Base-by-base conservation (phyloP, 2,329 filamentous ascomycete genomes). In the Diaporthe citriasiana region DNA sequence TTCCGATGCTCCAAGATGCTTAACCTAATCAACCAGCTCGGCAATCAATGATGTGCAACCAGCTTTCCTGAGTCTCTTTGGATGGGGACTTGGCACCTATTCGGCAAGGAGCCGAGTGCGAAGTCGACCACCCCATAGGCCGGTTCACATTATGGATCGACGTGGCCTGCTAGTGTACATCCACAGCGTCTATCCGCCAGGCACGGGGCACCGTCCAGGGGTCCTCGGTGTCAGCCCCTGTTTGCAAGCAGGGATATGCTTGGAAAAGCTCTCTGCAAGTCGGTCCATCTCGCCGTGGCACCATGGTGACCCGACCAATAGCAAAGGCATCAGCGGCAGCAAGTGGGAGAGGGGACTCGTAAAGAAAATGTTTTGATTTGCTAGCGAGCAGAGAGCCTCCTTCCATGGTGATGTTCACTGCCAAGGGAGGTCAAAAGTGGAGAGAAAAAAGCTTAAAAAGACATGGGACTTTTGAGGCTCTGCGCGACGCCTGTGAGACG, bases 401-500 rank as follows among this genome's bases (percentile, higher is more conserved):
- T 9, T 50, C 40, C 59, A 42, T 5, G 33, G 51, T 57, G 30
- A 35, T 17, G 55, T 50, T 50, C 27, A 40, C 35, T 45, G 66
- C 30, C 1, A 35, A 33, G 22, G 53, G 42, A 27, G 17, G 38
- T 27, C 22, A 17, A 47, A 40, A 40, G 38, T 40, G 55, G 40
- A 51, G 55, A 40, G 8, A 9, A 59, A 9, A 59, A 71, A 60
- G 53, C 42, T 38, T 51, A 60, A 60, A 22, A 22, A n/a, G 7
- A 10, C 22, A 35, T 19, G 22, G 45, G 13, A 22, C 60, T 68
- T 42, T 55, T 75, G 74, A 71, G 74, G 74, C 71, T 75, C 74
- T 75, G 74, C 70, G 73, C 70, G 57, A 73, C 73, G 27, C 63
- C 71, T 71, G 59, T 75, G 74, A 75, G 74, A 75, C 74, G 71